Percentiles rank a stretch among this genome's conserved stretches.
Conservation (phyloP, 2,329 filamentous ascomycete genomes). For the Beauveria medogensis region DNA sequence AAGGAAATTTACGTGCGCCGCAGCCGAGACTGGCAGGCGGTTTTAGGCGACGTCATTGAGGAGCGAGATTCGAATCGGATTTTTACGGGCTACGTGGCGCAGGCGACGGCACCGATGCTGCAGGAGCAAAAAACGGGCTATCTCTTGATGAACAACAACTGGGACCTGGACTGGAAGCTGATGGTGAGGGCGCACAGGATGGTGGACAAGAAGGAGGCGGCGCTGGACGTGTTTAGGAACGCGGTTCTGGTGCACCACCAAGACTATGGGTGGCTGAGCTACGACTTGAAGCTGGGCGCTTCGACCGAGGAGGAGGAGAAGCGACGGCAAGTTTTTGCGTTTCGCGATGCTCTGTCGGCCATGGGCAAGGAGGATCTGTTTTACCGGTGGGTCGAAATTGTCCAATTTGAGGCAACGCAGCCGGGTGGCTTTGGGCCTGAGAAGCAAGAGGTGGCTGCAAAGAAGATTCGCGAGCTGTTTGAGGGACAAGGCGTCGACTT, state of each 20-base stretch:
- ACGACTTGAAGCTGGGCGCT: slow-evolving; percentile 51
- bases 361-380: slow-evolving; percentile 85
- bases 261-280: slow-evolving; percentile 56
- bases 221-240: slow-evolving; percentile 61
- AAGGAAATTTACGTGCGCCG: slow-evolving; percentile 75
- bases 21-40: slow-evolving; percentile 63
- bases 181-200: slow-evolving; percentile 70
- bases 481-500: slow-evolving; percentile 71
- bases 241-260: slow-evolving; percentile 62
- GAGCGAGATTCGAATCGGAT: slow-evolving; percentile 45
- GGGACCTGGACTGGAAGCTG: slow-evolving; percentile 76
- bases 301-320: slow-evolving; percentile 52
- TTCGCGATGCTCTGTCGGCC: slow-evolving; percentile 65
- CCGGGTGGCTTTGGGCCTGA: slow-evolving; percentile 72
- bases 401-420: slow-evolving; percentile 76
- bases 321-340: slow-evolving; percentile 67
- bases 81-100: slow-evolving; percentile 54
- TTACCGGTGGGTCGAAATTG: slow-evolving; percentile 85
- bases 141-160: slow-evolving; percentile 73
- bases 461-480: slow-evolving; percentile 70
- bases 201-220: slow-evolving; percentile 53
- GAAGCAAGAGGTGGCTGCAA: slow-evolving; percentile 62
- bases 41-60: slow-evolving; percentile 46
- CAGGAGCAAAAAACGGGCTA: slow-evolving; percentile 78
- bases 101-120: slow-evolving; percentile 60